phyloP scores from a whole-genome alignment of 768 basidiomycete genomes.

The Phaeotremella skinneri region DNA sequence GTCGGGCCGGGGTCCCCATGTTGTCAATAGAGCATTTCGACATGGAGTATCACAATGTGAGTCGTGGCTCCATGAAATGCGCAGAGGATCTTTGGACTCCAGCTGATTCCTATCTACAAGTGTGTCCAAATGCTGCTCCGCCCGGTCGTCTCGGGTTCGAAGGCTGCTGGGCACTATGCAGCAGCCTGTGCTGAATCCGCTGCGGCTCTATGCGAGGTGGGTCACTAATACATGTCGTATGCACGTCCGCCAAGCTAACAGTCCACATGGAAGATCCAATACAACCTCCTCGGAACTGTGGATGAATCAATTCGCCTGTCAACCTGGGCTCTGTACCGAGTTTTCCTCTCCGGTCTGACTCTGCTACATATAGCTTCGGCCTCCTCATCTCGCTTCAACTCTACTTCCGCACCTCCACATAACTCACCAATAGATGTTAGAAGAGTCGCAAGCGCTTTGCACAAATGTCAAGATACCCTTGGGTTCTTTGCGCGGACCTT shows the following conservation, averaged over 20 bases:
- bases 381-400: too few relatives aligned
- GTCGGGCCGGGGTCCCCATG: slow-evolving; percentile 23
- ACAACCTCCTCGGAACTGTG: slow-evolving; percentile 59
- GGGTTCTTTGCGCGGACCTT: slow-evolving; percentile 13
- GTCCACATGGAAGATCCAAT: slow-evolving; percentile 69
- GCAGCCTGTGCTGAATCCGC: slow-evolving; percentile 31
- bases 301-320: slow-evolving; percentile 12
- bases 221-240: neutral
- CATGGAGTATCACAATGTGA: slow-evolving; percentile 37
- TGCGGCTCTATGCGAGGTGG: slow-evolving; percentile 31
- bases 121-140: slow-evolving; percentile 37
- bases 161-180: slow-evolving; percentile 19
- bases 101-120: slow-evolving; percentile 2
- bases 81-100: neutral
- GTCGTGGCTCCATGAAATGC: neutral
- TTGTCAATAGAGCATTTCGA: slow-evolving; percentile 22
- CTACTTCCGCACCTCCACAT: slow-evolving; percentile 13
- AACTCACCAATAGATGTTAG: slow-evolving; percentile 8
- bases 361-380: slow-evolving; percentile 18
- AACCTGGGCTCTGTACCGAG: slow-evolving; percentile 30
- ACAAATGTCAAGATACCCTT: slow-evolving; percentile 19
- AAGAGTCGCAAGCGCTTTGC: slow-evolving; percentile 17
- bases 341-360: slow-evolving; percentile 37
- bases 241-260: too few relatives aligned
- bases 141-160: slow-evolving; percentile 26